Base-by-base conservation (phyloP, 306 rosid species). In the Cucurbita argyrosperma region DNA sequence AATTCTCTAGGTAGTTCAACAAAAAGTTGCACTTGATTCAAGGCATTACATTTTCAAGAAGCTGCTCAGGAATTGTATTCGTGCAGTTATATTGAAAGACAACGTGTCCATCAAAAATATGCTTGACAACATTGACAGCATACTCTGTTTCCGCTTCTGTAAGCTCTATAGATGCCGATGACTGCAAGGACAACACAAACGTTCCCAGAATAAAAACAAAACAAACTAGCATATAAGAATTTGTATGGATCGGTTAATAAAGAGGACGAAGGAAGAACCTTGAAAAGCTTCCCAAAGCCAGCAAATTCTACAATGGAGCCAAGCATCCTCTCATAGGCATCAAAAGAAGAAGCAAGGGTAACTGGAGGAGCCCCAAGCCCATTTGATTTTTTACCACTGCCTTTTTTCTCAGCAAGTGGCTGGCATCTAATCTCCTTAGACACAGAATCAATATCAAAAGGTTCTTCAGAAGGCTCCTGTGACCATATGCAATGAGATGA, bases 111-210 rank as follows among this genome's bases (percentile, higher is more conserved):
- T 89, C 97, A 77, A 89, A 94, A 53, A 91, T 87, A 85, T 94
- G 97, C 85, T 94, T 94, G 66, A 94, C 99, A 78, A 82, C 96
- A 80, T 89, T 94, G 74, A 94, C 99, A 66, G 97, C 89, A 74
- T 94, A 94, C 84, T 94, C 99, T 19, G 99, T 94, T 88, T 94
- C 99, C 10, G 99, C 90, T 82, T 94, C 99, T 74, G 99, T 94
- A 67, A 94, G 93, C 82, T 94, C 99, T 84, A 91, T 94, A 35
- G 96, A 88, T 79, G 87, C 91, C 42, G 99, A 91, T 78, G 99
- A 89, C 99, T 94, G 95, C 53, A 84, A 74, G 77, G 74, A 71
- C 49, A 77, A 81, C 43, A 61, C 52, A 10, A 71, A 54, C 15
- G 57, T 70, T 21, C 45, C 46, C 58, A 50, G 58, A 70, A 70